Evolutionary conservation across 306 rosid species (phyloP).

Genomic region (Dryas drummondii): DNA sequence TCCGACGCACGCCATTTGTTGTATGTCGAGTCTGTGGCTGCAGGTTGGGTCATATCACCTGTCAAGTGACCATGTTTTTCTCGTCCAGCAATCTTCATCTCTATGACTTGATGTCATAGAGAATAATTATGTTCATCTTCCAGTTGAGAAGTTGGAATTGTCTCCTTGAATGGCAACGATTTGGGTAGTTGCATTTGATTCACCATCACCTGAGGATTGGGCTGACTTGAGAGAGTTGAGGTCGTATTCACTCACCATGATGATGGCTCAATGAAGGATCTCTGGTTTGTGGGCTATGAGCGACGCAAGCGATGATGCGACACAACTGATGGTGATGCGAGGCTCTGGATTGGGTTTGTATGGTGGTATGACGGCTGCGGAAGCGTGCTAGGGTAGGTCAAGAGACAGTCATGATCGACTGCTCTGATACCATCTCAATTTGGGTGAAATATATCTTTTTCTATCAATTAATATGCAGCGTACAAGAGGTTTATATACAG

Average conservation of each 20-base stretch:
- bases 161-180: background rate
- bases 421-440: background rate
- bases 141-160: background rate
- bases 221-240: too few species aligned
- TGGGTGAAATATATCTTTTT: too few species aligned
- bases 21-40: background rate
- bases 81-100: background rate
- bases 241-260: too few species aligned
- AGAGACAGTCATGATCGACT: background rate
- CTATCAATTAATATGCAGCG: too few species aligned
- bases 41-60: background rate
- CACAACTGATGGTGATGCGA: too few species aligned
- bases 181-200: background rate
- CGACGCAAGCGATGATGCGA: background rate
- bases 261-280: background rate
- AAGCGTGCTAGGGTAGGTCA: background rate
- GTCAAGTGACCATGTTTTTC: slow-evolving; percentile 8
- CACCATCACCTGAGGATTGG: slow-evolving; percentile 4
- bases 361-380: background rate
- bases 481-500: too few species aligned
- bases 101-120: slow-evolving; percentile 1
- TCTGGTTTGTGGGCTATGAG: background rate
- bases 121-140: background rate
- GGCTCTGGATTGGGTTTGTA: slow-evolving; percentile 4
- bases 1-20: background rate